A percentile compares a stretch with the other conserved stretches of the same genome.
Conservation (phyloP, 768 basidiomycete species). For the Termitomyces sp. region DNA sequence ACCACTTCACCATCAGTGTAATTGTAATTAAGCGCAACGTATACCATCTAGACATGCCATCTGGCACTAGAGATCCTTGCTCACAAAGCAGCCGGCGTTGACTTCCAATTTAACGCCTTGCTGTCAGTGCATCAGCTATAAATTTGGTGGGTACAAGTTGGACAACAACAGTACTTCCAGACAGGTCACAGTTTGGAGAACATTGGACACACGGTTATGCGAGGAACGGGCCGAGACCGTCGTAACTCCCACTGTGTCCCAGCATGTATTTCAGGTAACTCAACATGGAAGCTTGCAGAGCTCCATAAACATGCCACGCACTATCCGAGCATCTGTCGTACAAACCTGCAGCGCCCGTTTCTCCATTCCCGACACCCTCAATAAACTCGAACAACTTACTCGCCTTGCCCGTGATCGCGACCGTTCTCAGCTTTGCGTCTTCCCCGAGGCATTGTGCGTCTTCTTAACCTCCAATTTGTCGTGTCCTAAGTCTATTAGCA, state of each 20-base stretch:
- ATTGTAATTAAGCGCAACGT: fast-evolving
- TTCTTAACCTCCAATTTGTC: neutral
- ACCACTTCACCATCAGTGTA: conserved; percentile 79
- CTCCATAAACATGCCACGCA: conserved; percentile 6
- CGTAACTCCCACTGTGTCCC: too few relatives aligned
- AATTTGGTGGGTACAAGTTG: too few relatives aligned
- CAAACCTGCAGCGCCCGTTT: conserved; percentile 46
- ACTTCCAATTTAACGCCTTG: too few relatives aligned
- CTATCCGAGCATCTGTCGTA: conserved; percentile 41
- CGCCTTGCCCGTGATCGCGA: conserved; percentile 42
- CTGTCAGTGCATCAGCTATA: too few relatives aligned
- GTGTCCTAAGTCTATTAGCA: conserved; percentile 3
- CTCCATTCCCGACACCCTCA: conserved; percentile 38
- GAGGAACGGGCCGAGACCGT: too few relatives aligned
- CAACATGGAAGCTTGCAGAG: neutral
- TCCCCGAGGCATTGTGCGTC: conserved; percentile 52
- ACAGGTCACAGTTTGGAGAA: too few relatives aligned
- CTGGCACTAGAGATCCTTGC: too few relatives aligned
- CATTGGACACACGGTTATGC: too few relatives aligned
- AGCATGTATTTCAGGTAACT: too few relatives aligned
- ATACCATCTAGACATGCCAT: too few relatives aligned
- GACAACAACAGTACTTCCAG: too few relatives aligned
- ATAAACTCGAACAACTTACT: conserved; percentile 43
- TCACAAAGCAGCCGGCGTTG: too few relatives aligned
- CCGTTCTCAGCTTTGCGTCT: conserved; percentile 42